Base-by-base conservation (phyloP, 768 basidiomycete species). In the Hericium rajendrae region DNA sequence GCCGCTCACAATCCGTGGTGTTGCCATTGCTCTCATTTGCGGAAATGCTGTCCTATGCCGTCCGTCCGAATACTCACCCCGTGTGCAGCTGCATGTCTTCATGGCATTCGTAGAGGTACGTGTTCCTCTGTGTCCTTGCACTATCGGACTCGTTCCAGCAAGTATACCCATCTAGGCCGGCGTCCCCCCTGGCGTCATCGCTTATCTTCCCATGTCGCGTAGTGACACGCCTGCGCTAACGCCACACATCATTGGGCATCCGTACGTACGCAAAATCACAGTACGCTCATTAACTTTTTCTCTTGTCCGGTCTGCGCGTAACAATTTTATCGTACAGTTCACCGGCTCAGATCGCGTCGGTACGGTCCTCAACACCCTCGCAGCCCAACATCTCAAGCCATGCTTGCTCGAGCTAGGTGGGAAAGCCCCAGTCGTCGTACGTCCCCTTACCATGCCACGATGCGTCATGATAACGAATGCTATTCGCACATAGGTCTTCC, bases 21-120 rank as follows among this genome's bases (percentile, higher is more conserved):
- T 79, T 13, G 72, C 71, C 1, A 61, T 76, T 11, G 78, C 81
- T 0, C 64, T 82, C 37, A 62, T 82, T 1, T 80, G 80, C 53
- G 82, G 82, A 1, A 83, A 83, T 63, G 80, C 81, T 0, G 75
- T 79, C 6, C 72, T 83, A 2, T 63, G 83, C 48, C 80, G 79
- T 57, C 73, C 74, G 12, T 80, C 80, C 0, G 82, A 82, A 59
- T 67, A 69, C 48, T 77, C 74, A 53, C 81, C 82, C 0, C 68
- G 75, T 15, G 74, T 71, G 20, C 79, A 81, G 55, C 68, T 70
- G 6, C 66, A 81, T 6, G 70, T 46, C 43, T n/a, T 46, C 13
- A n/a, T 18, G 43, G 43, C 43, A 0, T 18, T 46, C 18, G n/a
- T 46, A 18, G 43, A 46, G n/a, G 43, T 46, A 20, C 16, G 43